Base-by-base conservation (phyloP, 1,284 basidiomycete genomes). In the Sphagnurus paluster region DNA sequence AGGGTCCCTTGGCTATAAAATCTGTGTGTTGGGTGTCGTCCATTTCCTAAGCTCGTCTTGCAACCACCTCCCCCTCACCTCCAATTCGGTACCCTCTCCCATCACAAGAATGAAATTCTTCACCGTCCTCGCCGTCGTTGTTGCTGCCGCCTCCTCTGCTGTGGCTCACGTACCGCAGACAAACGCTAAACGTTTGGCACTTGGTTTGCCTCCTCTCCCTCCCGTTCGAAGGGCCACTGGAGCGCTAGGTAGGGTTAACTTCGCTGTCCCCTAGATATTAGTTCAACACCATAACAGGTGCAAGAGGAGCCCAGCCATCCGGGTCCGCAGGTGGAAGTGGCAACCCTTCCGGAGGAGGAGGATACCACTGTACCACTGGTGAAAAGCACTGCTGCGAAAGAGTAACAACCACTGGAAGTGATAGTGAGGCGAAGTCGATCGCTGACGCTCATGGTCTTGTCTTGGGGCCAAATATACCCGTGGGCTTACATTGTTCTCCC, bases 171-270 rank as follows among this genome's bases (percentile, higher is more conserved):
- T 9, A 43, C 51, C 16, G 73, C n/a, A 76, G 46, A 76, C 77
- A 35, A 81, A 82, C 40, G 79, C 69, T 0, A 49, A 70, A 5
- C 76, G 79, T 37, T 50, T 81, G 39, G 74, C 75, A 40, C 74
- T 72, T 17, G 79, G 79, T 7, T 59, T 82, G 1, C 57, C 67
- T 20, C 70, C 69, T 39, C 50, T 61, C 8, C 61, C 67, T 9
- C 71, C 71, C 19, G 52, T 50, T 0, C 63, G 67, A 21, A 62
- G 69, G 19, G 58, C 55, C 3, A 64, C 68, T 2, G n/a, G n/a
- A n/a, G n/a, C n/a, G n/a, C n/a, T n/a, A n/a, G n/a, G n/a, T n/a
- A n/a, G n/a, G n/a, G n/a, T n/a, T n/a, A n/a, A n/a, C n/a, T n/a
- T n/a, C n/a, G n/a, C n/a, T n/a, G n/a, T n/a, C n/a, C n/a, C n/a